Evolutionary conservation across 2,329 filamentous ascomycete genomes (phyloP), one percentile per base, ranked within the genome.

Genomic region (Verticillium alfalfae): DNA sequence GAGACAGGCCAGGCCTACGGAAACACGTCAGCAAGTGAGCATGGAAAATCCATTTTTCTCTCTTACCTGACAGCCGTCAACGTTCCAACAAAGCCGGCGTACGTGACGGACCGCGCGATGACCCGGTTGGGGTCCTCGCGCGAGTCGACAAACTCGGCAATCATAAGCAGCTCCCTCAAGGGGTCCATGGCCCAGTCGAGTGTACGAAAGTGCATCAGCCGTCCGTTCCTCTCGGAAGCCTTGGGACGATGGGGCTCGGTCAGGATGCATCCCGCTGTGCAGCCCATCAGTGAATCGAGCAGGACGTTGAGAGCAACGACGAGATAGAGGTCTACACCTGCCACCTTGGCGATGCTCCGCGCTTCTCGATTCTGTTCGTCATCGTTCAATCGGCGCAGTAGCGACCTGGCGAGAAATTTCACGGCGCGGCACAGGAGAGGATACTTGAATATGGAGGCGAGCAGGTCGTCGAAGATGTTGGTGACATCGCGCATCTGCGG

Each of bases 241-340:
- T 31, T 41, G 18, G 34, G n/a, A 68, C 69, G n/a, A 62, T 67
- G 18, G 34, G 57, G 61, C 61, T 34, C 62, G 55, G 59, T 59
- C 37, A 58, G 16, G 9, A 62, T 65, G 16, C 78, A 84, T 26
- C 84, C 84, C 63, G 83, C 85, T 0, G 85, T 88, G 69, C 86
- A 88, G 2, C 85, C 85, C 77, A 88, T 82, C 57, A 88, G 75
- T 6, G 82, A 72, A 69, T 89, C 86, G 0, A 88, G 76, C 2
- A 88, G 72, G 2, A 83, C 81, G 67, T 88, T 88, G 62, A 87
- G 78, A 3, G 80, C 79, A 7, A 88, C 77, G 1, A 88, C 72
- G 1, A 88, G 72, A 66, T 84, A 85, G 66, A 88, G 72, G 2
- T 81, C 75, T 5, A 88, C 75, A 0, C 79, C 81, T 1, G 78